A percentile compares a stretch with the other conserved stretches of the same genome.
phyloP scores from a whole-genome alignment of 192 early-diverging fungal species.

The Mortierella antarctica region DNA sequence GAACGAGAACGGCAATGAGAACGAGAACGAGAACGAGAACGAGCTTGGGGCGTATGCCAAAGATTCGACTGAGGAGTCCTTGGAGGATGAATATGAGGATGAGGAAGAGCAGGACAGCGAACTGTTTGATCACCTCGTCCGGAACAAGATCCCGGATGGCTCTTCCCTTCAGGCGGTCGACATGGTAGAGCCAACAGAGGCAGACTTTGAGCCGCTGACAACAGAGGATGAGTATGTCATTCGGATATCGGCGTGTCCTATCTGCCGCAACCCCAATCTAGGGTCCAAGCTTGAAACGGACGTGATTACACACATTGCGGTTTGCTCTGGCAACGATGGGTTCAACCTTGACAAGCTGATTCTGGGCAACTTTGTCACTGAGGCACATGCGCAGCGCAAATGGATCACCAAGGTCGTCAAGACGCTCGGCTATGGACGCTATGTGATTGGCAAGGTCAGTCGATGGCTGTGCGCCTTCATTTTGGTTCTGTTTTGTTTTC shows the following conservation, averaged over 20 bases:
- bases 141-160: conserved; percentile 14
- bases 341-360: conserved; percentile 78
- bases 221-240: conserved; percentile 71
- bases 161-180: conserved; percentile 12
- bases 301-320: conserved; percentile 80
- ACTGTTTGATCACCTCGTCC: conserved; percentile 33
- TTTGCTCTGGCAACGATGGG: conserved; percentile 78
- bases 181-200: conserved; percentile 39
- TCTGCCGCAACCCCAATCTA: conserved; percentile 72
- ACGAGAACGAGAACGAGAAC: neutral
- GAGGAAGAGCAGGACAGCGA: conserved; percentile 44
- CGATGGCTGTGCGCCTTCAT: neutral
- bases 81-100: conserved; percentile 19
- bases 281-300: conserved; percentile 70
- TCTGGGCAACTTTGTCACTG: conserved; percentile 82
- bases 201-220: conserved; percentile 35
- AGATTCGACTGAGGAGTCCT: conserved; percentile 22
- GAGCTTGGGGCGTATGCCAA: neutral
- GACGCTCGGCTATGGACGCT: conserved; percentile 75
- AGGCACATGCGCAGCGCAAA: conserved; percentile 76
- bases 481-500: neutral
- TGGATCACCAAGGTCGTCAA: conserved; percentile 73
- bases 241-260: conserved; percentile 73
- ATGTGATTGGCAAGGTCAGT: conserved; percentile 64
- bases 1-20: neutral